Evolutionary conservation across 345 rosid species (phyloP).

Genomic region (Eucalyptus cloeziana): DNA sequence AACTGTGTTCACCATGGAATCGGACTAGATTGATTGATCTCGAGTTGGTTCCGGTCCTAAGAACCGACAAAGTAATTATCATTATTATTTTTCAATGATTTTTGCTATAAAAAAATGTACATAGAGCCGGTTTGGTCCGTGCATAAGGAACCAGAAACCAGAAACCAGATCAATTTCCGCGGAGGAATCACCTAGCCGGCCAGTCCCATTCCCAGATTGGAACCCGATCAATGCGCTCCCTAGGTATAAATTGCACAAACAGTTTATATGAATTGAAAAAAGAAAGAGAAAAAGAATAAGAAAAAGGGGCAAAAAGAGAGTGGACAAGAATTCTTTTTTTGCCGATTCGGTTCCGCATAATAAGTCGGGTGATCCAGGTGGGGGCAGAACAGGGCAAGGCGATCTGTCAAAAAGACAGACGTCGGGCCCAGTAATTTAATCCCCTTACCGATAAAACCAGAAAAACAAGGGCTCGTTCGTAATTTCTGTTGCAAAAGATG

Average conservation of each 20-base stretch:
- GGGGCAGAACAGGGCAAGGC: neutral
- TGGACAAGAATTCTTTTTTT: neutral
- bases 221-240: neutral
- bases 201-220: neutral
- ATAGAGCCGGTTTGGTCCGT: neutral
- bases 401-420: neutral
- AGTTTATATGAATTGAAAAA: neutral
- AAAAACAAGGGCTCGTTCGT: neutral
- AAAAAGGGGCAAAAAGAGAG: neutral
- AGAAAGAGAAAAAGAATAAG: neutral
- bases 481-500: neutral
- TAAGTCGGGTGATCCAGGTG: neutral
- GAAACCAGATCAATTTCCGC: neutral
- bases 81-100: neutral
- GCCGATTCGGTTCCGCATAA: neutral
- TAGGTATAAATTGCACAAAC: neutral
- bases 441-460: neutral
- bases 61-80: no score
- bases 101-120: neutral
- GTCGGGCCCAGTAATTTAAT: neutral
- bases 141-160: no score
- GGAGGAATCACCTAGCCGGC: neutral
- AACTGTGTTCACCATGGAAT: neutral
- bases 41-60: rapidly evolving
- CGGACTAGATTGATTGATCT: neutral